Percentiles rank a stretch among this genome's conserved stretches.
Evolutionary conservation across 75 land plant species (phyloP).

Genomic region (Sequoia sempervirens): DNA sequence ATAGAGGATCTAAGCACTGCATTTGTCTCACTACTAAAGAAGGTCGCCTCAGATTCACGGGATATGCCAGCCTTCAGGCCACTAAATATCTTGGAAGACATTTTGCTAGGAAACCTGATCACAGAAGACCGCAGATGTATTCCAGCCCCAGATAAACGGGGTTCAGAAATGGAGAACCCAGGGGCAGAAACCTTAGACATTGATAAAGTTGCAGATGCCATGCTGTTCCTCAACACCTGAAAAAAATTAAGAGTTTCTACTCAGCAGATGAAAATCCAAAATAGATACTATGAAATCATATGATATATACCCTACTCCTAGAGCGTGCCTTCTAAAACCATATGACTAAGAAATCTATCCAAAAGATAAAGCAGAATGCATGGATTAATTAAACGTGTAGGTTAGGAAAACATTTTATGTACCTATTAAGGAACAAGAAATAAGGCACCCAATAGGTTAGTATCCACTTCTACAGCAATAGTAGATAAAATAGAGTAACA

Average conservation of each 20-base stretch:
- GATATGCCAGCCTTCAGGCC: slow-evolving; percentile 1
- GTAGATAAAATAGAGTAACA: neutral
- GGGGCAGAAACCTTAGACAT: neutral
- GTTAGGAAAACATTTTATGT: neutral
- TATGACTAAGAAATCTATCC: neutral
- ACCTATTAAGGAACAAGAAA: too few species aligned
- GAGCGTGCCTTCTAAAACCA: neutral
- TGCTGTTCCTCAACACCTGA: neutral
- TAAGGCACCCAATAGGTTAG: neutral
- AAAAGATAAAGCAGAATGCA: neutral
- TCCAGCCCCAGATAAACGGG: neutral
- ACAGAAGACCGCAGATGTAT: neutral
- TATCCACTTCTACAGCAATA: neutral
- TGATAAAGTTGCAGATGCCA: slow-evolving; percentile 11
- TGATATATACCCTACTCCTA: neutral
- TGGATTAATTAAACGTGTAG: neutral
- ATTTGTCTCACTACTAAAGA: neutral
- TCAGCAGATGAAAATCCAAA: neutral
- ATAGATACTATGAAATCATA: neutral
- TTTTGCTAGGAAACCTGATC: neutral
- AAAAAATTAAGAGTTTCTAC: neutral
- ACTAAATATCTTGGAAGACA: neutral
- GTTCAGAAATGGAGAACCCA: neutral
- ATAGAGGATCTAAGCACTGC: slow-evolving; percentile 1
- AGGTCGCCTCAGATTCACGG: slow-evolving; percentile 1